phyloP scores from a whole-genome alignment of 163 green algal species.

The Trebouxia gelatinosa region DNA sequence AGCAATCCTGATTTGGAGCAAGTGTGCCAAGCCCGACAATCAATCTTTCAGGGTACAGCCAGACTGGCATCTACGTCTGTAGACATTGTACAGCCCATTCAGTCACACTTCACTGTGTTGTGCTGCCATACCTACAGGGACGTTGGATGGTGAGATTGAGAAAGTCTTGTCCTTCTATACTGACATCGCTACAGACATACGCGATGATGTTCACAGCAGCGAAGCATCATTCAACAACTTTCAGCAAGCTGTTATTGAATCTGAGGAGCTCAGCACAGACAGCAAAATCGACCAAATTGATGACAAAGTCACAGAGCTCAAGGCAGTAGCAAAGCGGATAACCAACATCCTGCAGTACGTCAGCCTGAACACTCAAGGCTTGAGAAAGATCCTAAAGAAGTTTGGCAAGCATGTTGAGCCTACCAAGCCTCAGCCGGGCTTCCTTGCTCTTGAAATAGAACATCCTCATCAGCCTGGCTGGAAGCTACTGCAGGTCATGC shows the following conservation, averaged over 20 bases:
- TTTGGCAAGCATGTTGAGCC: slow-evolving; percentile 39
- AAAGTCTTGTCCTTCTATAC: slow-evolving; percentile 19
- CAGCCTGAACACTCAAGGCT: slow-evolving; percentile 49
- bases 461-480: slow-evolving; percentile 22
- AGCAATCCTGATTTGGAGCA: not conserved
- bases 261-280: not conserved
- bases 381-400: slow-evolving; percentile 62
- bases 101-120: not conserved
- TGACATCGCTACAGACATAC: not conserved
- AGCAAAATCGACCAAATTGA: not conserved
- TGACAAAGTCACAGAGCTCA: not conserved
- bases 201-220: not conserved
- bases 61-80: not conserved
- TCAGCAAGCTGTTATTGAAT: slow-evolving; percentile 5
- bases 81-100: not conserved
- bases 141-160: slow-evolving; percentile 13
- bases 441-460: slow-evolving; percentile 23
- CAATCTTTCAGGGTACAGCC: slow-evolving; percentile 6
- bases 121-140: not conserved
- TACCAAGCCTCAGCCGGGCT: slow-evolving; percentile 20
- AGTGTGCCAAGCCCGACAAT: slow-evolving; percentile 3
- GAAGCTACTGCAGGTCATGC: slow-evolving; percentile 17
- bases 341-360: slow-evolving; percentile 46
- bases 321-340: slow-evolving; percentile 11
- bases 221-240: not conserved